Evolutionary conservation across 1,284 basidiomycete genomes (phyloP), one percentile per base, ranked within the genome.

Genomic region (Ganoderma resinaceum): DNA sequence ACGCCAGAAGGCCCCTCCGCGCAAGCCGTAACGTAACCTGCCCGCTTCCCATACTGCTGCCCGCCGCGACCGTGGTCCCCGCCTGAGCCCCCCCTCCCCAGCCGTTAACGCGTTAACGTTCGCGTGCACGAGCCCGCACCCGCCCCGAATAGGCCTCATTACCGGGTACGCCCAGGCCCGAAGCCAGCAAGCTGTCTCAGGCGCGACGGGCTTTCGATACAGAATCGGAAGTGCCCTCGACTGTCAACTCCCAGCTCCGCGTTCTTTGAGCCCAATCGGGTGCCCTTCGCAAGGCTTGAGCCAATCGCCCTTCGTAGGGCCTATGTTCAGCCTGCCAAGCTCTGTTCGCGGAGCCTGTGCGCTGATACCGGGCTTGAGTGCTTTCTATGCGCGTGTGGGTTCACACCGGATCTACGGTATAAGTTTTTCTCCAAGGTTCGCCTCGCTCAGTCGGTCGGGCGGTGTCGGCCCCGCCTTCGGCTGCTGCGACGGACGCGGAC

Each of bases 11-110:
- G 52, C 46, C 31, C 35, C 59, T 38, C 49, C 60, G 42, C 11
- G 37, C 40, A 46, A 49, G 58, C 52, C 65, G 38, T 66, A 55
- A 66, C 65, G 60, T 66, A 43, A 65, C 61, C 63, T 33, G 67
- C 40, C 35, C 53, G 61, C 61, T 53, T 65, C 42, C 43, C 66
- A 61, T 53, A 20, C 46, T 49, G 46, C 18, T 42, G 16, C 16
- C 11, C 5, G 5, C 35, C 37, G 37, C 37, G 14, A 12, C 11
- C 7, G 37, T 38, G 37, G 37, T 18, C 40, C n/a, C 37, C 52
- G 46, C 65, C 42, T 33, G 57, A 33, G 14, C 61, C 29, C 49
- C 43, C 46, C 63, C 57, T 42, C 26, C 8, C 52, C 26, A 31
- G 26, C 31, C 31, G 18, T 12, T 35, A 33, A 11, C 18, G 9